Evolutionary conservation across 805 yeast genomes (phyloP), one percentile per base, ranked within the genome.

Genomic region (Yamadazyma phyllophila): DNA sequence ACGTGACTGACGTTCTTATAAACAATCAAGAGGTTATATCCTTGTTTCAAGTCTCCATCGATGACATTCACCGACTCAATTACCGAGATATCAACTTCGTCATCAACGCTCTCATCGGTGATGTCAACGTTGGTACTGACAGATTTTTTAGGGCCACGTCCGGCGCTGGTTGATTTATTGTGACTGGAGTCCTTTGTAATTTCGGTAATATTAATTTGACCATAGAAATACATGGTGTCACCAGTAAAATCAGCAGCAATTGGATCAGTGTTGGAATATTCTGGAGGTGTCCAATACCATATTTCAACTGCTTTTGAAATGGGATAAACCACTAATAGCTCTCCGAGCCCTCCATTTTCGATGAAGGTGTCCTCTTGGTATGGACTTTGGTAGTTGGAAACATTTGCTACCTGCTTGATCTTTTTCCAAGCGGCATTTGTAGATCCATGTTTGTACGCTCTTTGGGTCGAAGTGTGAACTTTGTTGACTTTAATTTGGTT

Each of bases 391-490:
- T 37, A 43, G 11, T 37, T 36, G 24, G 33, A 13, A 12, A 50
- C 36, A 46, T 20, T 39, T 11, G 70, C 58, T 4, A 65, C 69
- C 43, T 63, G 69, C 50, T 66, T 69, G 49, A 71, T 57, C 47
- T 70, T 69, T 45, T 61, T 64, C 73, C 74, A 71, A 0, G 76
- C 61, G 26, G 75, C 76, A 8, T 66, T 57, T 4, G 74, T 61
- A 1, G 74, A 62, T 15, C 75, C 75, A 26, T 68, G 55, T 45
- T 62, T 59, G 49, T 69, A 62, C 5, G 74, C 76, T 42, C 57
- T 58, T 43, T 62, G 61, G 1, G 69, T 65, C 33, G 62, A 55
- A 16, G 69, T 61, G 34, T 45, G 47, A 6, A 59, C 52, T 48
- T 58, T 60, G 47, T 54, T 57, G 45, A 61, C 48, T 44, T 58